These are phyloP conservation scores for Crithidia brevicula DNA, from an alignment of 208 protist species.

Conservation along the genomic window DNA sequence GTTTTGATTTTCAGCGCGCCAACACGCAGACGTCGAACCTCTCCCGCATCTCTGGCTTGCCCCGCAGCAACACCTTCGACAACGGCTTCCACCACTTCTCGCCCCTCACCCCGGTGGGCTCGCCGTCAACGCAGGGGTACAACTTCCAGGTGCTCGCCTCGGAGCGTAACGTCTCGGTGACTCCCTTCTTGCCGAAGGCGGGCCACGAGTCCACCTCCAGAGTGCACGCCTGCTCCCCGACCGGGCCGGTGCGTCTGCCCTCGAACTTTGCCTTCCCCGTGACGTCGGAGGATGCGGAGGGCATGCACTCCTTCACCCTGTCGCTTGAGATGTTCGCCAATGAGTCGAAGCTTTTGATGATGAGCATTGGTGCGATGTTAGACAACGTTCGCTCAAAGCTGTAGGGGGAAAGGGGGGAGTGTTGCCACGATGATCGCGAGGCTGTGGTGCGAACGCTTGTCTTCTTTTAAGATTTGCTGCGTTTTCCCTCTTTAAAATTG, in stretches of 20 bases:
- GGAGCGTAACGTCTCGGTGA: conserved; percentile 51
- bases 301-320: conserved; percentile 80
- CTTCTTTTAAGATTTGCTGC: too few species aligned
- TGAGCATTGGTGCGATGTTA: conserved; percentile 71
- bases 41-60: neutral
- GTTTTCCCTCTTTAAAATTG: too few species aligned
- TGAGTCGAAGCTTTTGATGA: conserved; percentile 76
- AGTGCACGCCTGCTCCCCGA: conserved; percentile 2
- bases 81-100: conserved; percentile 5
- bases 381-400: conserved; percentile 64
- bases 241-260: conserved; percentile 50
- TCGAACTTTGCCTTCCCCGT: conserved; percentile 73
- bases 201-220: neutral
- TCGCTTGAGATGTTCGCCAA: conserved; percentile 86
- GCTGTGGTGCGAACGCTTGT: too few species aligned
- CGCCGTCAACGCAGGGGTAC: conserved; percentile 28
- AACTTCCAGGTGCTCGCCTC: conserved; percentile 44
- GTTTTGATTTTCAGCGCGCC: conserved; percentile 2
- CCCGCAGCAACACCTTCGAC: conserved; percentile 29
- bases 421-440: too few species aligned
- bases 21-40: neutral
- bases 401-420: conserved; percentile 15
- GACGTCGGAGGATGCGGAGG: conserved; percentile 78
- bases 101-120: conserved; percentile 6
- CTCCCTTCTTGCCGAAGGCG: conserved; percentile 31